A percentile compares a stretch with the other conserved stretches of the same genome.
phyloP scores from a whole-genome alignment of 2,329 filamentous ascomycete species.

The Sphaceloma murrayae region DNA sequence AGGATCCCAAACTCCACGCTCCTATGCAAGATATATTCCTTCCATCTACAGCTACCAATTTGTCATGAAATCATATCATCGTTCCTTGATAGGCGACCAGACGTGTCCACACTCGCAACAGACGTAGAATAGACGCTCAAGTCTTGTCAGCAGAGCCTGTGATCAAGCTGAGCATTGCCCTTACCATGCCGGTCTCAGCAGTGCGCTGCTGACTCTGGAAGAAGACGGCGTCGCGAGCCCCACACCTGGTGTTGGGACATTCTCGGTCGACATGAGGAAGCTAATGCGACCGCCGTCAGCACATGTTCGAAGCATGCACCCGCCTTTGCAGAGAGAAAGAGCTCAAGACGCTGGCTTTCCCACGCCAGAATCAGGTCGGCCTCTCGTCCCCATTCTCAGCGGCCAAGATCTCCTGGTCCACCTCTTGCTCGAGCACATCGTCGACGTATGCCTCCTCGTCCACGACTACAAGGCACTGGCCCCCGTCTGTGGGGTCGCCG shows the following conservation, averaged over 20 bases:
- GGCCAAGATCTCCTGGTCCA: constrained; percentile 21
- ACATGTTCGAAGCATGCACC: constrained; percentile 20
- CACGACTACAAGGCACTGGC: constrained; percentile 37
- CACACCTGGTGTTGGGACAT: constrained; percentile 63
- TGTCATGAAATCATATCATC: constrained; percentile 8
- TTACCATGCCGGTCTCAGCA: constrained; percentile 95
- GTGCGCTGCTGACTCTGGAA: constrained; percentile 98
- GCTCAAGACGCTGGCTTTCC: neutral
- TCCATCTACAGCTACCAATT: neutral
- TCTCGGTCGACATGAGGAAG: constrained; percentile 79
- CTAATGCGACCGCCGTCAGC: constrained; percentile 42
- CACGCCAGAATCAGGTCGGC: neutral
- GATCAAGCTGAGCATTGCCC: constrained; percentile 25
- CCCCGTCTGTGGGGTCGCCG: constrained; percentile 36
- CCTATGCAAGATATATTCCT: constrained; percentile 4
- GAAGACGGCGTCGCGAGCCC: constrained; percentile 85
- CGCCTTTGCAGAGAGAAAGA: neutral
- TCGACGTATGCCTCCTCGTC: constrained; percentile 29
- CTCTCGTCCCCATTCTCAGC: constrained; percentile 25
- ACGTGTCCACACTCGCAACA: constrained; percentile 64
- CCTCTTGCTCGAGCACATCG: constrained; percentile 21
- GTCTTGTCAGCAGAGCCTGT: neutral
- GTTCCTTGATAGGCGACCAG: constrained; percentile 15
- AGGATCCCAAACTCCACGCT: constrained; percentile 5
- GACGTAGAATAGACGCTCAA: constrained; percentile 51